These are phyloP conservation scores for Colletotrichum trifolii DNA, from an alignment of 2,329 filamentous ascomycete genomes.

Conservation along the genomic window DNA sequence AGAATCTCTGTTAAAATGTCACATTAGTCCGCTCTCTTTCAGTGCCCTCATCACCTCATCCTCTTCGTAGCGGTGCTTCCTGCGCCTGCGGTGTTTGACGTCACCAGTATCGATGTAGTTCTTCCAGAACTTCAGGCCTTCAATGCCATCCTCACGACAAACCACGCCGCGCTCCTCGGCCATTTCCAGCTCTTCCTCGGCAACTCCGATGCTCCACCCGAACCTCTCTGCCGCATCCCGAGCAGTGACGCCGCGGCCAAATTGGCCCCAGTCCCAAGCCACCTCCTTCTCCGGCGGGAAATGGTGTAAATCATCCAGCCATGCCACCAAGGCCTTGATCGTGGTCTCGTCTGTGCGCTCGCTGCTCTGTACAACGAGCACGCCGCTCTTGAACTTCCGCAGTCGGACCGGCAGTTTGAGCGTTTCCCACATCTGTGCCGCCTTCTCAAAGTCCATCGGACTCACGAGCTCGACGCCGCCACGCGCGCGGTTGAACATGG, in stretches of 20 bases:
- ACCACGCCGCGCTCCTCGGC: constrained; percentile 89
- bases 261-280: constrained; percentile 79
- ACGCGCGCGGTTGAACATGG: constrained; percentile 91
- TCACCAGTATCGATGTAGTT: constrained; percentile 72
- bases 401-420: constrained; percentile 87
- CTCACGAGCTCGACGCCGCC: constrained; percentile 95
- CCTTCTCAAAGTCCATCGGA: constrained; percentile 90
- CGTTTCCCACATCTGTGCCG: constrained; percentile 87
- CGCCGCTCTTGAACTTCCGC: constrained; percentile 89
- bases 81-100: constrained; percentile 43
- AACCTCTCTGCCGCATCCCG: constrained; percentile 91
- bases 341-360: constrained; percentile 94
- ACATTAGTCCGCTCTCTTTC: constrained; percentile 54
- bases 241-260: constrained; percentile 87
- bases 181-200: constrained; percentile 96
- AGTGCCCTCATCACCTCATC: constrained; percentile 58
- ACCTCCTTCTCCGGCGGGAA: constrained; percentile 73
- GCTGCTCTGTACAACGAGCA: constrained; percentile 91
- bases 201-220: constrained; percentile 97
- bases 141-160: constrained; percentile 91
- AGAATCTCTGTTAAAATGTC: neutral
- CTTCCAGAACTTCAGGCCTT: constrained; percentile 93
- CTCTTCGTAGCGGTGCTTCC: constrained; percentile 43
- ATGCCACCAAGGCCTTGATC: constrained; percentile 77
- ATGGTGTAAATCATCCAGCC: constrained; percentile 79